Conservation (phyloP, 1,284 basidiomycete species). For the Agaricales sp. region DNA sequence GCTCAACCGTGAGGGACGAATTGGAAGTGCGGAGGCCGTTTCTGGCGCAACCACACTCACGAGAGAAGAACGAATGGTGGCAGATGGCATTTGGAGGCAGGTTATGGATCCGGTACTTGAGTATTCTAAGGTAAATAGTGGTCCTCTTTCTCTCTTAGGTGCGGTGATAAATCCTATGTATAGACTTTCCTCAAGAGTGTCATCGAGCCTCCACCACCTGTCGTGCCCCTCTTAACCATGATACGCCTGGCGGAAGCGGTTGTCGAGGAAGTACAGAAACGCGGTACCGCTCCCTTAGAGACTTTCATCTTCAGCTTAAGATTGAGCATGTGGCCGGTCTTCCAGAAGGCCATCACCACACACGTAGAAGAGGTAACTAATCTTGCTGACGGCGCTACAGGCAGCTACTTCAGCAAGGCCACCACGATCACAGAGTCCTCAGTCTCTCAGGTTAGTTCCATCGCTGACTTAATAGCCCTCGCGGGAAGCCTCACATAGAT, state of each 20-base stretch:
- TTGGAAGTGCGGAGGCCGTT: conserved; percentile 27
- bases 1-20: conserved; percentile 7
- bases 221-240: conserved; percentile 74
- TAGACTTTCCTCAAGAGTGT: conserved; percentile 60
- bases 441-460: conserved; percentile 46
- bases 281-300: conserved; percentile 71
- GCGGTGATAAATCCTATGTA: neutral
- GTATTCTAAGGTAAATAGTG: conserved; percentile 60
- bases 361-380: conserved; percentile 75
- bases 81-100: conserved; percentile 77
- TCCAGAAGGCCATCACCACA: conserved; percentile 81
- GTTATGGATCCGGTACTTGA: conserved; percentile 83
- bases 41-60: conserved; percentile 12
- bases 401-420: conserved; percentile 57
- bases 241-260: conserved; percentile 81
- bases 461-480: neutral
- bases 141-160: conserved; percentile 10
- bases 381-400: conserved; percentile 58
- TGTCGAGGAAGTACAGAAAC: conserved; percentile 60
- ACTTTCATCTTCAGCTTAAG: conserved; percentile 71
- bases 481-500: neutral
- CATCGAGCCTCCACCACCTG: conserved; percentile 61
- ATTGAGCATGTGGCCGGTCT: conserved; percentile 83
- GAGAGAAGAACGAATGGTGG: conserved; percentile 49
- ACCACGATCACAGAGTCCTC: conserved; percentile 58